phyloP scores from a whole-genome alignment of 2,329 filamentous ascomycete genomes.

The Magnaporthales sp. region DNA sequence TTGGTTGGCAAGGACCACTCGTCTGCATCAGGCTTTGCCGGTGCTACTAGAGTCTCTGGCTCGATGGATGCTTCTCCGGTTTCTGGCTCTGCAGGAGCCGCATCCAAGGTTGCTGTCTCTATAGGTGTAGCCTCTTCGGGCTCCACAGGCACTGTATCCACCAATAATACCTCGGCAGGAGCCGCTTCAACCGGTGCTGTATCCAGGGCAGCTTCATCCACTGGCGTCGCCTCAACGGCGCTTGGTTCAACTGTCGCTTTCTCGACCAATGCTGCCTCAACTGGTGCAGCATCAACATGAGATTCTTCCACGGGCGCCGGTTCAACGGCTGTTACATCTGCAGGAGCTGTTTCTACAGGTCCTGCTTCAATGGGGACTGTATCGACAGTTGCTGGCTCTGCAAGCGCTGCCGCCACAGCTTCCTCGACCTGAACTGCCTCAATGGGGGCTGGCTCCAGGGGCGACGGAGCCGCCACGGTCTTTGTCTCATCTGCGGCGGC shows the following conservation, averaged over 20 bases:
- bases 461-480: neutral
- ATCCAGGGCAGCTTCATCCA: slow-evolving; percentile 4
- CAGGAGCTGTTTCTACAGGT: neutral
- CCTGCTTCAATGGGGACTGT: neutral
- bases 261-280: slow-evolving; percentile 2
- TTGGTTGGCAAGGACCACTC: neutral
- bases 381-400: neutral
- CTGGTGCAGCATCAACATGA: neutral
- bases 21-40: neutral
- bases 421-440: too few relatives aligned
- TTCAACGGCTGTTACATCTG: neutral
- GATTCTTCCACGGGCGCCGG: neutral
- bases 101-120: slow-evolving; percentile 6
- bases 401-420: neutral
- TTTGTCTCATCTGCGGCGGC: neutral
- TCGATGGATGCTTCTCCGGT: neutral
- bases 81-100: slow-evolving; percentile 7
- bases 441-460: neutral
- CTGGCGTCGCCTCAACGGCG: slow-evolving; percentile 7
- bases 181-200: neutral
- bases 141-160: neutral
- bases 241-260: slow-evolving; percentile 1
- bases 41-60: neutral
- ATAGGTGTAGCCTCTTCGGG: neutral
- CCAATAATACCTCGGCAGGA: neutral